Conservation (phyloP, 148 eudicot species). For the Oxyria digyna region DNA sequence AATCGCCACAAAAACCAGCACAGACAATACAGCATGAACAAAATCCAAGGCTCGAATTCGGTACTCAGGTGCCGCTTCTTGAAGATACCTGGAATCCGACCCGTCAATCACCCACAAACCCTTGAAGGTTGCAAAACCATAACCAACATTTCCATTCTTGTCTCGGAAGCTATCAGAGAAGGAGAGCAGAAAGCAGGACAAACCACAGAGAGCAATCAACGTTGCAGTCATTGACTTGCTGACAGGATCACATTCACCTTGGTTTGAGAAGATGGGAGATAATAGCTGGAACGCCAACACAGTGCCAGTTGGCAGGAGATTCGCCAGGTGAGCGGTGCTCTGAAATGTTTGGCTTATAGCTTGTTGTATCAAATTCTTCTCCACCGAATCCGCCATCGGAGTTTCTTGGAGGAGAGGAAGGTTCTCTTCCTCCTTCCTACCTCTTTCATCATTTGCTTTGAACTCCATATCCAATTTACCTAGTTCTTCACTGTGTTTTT, state of each 20-base stretch:
- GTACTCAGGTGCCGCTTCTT: conserved; percentile 14
- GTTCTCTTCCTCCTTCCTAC: conserved; percentile 9
- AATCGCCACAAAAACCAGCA: conserved; percentile 34
- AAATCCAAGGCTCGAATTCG: conserved; percentile 24
- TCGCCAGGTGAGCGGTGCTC: conserved; percentile 39
- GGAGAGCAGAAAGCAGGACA: conserved; percentile 39
- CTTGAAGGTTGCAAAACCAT: conserved; percentile 39
- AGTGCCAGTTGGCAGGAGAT: conserved; percentile 60
- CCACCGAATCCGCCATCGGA: conserved; percentile 16
- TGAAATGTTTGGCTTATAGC: neutral
- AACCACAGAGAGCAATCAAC: conserved; percentile 24
- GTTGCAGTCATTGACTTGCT: conserved; percentile 24
- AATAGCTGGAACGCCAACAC: conserved; percentile 45
- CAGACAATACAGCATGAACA: conserved; percentile 37
- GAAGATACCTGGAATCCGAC: neutral
- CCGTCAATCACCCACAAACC: conserved; percentile 39
- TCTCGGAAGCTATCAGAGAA: conserved; percentile 49
- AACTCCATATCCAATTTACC: conserved; percentile 17
- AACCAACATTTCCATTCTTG: conserved; percentile 28
- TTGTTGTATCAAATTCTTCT: neutral
- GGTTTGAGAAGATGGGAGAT: conserved; percentile 35
- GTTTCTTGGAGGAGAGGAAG: conserved; percentile 34
- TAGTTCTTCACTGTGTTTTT: neutral
- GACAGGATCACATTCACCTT: conserved; percentile 21
- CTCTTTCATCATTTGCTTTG: conserved; percentile 15